Conservation (phyloP, 176 grass and related monocot species). For the Avena insularis region DNA sequence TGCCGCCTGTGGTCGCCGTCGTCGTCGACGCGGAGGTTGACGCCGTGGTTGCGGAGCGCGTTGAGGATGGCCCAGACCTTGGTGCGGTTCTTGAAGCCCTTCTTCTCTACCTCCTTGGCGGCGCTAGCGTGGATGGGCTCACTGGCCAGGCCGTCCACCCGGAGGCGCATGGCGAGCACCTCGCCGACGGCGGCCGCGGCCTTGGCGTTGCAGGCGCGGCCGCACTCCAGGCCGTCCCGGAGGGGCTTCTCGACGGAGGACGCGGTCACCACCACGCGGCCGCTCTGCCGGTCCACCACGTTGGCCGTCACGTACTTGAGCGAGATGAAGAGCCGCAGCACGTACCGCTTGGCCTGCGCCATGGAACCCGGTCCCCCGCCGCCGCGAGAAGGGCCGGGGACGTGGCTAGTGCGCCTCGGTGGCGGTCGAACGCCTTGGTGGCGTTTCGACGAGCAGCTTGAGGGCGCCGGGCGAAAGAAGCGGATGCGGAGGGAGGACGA, state of each 20-base stretch:
- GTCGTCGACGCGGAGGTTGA: conserved; percentile 68
- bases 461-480: neutral
- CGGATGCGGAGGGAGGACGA: neutral
- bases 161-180: conserved; percentile 87
- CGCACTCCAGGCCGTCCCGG: conserved; percentile 66
- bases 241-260: conserved; percentile 87
- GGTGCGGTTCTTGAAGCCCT: conserved; percentile 83
- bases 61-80: conserved; percentile 89
- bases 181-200: conserved; percentile 75
- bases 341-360: conserved; percentile 69
- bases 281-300: conserved; percentile 80
- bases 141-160: conserved; percentile 70
- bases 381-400: neutral
- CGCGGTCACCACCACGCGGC: conserved; percentile 67
- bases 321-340: conserved; percentile 92
- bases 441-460: conserved; percentile 48
- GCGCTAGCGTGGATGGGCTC: conserved; percentile 77
- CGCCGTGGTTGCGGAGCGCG: conserved; percentile 58
- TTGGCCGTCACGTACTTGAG: conserved; percentile 99
- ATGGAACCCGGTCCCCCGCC: neutral
- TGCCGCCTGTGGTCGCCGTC: conserved; percentile 46
- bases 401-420: neutral
- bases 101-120: conserved; percentile 83
- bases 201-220: conserved; percentile 89
- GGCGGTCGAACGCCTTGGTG: neutral